Percentiles rank a stretch among this genome's conserved stretches.
These are phyloP conservation scores for Podospora bellae-mahoneyi DNA, from an alignment of 495 filamentous ascomycete species.

Conservation along the genomic window DNA sequence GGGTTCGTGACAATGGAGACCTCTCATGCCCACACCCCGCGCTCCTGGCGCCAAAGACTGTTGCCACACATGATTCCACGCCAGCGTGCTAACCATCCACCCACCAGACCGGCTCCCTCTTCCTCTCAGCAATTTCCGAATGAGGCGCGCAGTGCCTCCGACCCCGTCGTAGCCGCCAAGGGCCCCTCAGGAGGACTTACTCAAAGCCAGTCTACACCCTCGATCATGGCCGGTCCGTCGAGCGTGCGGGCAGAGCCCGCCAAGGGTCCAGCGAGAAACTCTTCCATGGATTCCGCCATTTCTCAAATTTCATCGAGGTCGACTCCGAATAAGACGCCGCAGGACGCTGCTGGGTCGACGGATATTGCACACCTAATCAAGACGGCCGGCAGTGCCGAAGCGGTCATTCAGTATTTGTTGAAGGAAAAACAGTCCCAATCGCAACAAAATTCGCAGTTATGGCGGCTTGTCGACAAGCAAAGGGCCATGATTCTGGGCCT, in stretches of 20 bases:
- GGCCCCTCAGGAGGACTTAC: slow-evolving; percentile 35
- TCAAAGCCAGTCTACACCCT: slow-evolving; percentile 14
- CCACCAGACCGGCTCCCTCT: slow-evolving; percentile 33
- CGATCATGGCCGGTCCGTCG: slow-evolving; percentile 35
- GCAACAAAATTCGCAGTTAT: slow-evolving; percentile 88
- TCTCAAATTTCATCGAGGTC: slow-evolving; percentile 74
- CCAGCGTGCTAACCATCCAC: slow-evolving; percentile 27
- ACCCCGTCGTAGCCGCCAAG: slow-evolving; percentile 35
- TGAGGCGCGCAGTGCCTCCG: slow-evolving; percentile 41
- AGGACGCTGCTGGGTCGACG: slow-evolving; percentile 52
- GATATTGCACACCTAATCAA: slow-evolving; percentile 72
- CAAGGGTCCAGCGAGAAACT: slow-evolving; percentile 61
- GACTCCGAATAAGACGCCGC: slow-evolving; percentile 59
- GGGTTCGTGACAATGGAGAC: slow-evolving; percentile 32
- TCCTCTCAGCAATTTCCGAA: slow-evolving; percentile 38
- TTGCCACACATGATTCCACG: slow-evolving; percentile 14
- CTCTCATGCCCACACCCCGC: slow-evolving; percentile 8
- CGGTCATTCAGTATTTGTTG: slow-evolving; percentile 79
- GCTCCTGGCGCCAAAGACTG: slow-evolving; percentile 18
- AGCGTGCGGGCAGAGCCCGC: slow-evolving; percentile 29
- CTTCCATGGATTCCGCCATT: slow-evolving; percentile 92
- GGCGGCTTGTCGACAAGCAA: slow-evolving; percentile 95
- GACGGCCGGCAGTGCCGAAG: slow-evolving; percentile 85
- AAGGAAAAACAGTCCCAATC: slow-evolving; percentile 87
- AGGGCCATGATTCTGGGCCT: slow-evolving; percentile 87